Percentiles rank a stretch among this genome's conserved stretches.
Conservation (phyloP, 2,329 filamentous ascomycete species). For the Fusarium succisae region DNA sequence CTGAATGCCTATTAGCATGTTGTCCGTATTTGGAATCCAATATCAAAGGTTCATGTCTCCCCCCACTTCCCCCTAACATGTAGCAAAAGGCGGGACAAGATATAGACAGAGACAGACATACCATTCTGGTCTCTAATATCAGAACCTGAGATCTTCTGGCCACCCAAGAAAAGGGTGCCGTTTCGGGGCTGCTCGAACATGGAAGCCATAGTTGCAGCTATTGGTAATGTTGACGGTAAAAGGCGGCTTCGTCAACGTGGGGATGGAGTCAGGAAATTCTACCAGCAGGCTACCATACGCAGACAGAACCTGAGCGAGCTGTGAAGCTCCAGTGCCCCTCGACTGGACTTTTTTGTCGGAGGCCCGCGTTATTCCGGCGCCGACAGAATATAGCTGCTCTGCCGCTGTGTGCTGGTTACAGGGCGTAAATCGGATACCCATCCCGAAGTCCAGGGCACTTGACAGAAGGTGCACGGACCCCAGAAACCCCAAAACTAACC, state of each 20-base stretch:
- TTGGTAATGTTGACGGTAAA: constrained; percentile 35
- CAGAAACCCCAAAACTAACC: constrained; percentile 27
- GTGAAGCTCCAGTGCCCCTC: constrained; percentile 43
- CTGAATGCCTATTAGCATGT: constrained; percentile 55
- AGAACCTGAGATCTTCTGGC: constrained; percentile 94
- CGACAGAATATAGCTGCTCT: constrained; percentile 3
- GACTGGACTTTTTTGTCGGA: constrained; percentile 44
- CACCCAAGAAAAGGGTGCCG: constrained; percentile 95
- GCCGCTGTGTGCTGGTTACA: background rate
- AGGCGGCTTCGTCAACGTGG: constrained; percentile 41
- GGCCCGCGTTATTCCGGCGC: constrained; percentile 41
- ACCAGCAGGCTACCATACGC: constrained; percentile 38
- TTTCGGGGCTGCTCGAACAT: constrained; percentile 97
- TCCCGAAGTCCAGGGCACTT: constrained; percentile 27
- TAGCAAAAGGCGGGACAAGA: constrained; percentile 34
- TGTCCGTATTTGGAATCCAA: constrained; percentile 19
- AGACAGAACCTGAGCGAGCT: constrained; percentile 42
- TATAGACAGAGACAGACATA: constrained; percentile 51
- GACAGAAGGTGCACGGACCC: constrained; percentile 36
- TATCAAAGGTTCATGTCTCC: constrained; percentile 24
- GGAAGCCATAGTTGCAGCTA: constrained; percentile 75
- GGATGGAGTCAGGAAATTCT: constrained; percentile 45
- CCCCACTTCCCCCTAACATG: constrained; percentile 42
- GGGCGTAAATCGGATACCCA: background rate
- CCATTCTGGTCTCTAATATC: constrained; percentile 98